Evolutionary conservation across 352 stramenopile species (phyloP).

Genomic region (Blastocystis sp.): DNA sequence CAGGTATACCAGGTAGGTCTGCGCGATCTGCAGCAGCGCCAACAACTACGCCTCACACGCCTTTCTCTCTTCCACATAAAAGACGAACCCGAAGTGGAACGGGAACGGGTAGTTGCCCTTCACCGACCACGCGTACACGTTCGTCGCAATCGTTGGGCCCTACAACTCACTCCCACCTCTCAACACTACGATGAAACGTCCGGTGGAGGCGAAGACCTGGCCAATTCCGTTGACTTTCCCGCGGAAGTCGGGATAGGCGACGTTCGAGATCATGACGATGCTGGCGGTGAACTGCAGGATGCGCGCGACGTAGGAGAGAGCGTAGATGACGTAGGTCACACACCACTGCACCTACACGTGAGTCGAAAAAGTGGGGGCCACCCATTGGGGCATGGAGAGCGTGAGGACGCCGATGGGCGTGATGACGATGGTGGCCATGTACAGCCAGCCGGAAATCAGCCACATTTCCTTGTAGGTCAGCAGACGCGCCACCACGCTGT

Average conservation of each 20-base stretch:
- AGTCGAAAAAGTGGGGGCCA: not conserved
- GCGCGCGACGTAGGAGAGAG: not conserved
- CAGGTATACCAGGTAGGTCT: constrained; percentile 2
- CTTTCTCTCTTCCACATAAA: constrained; percentile 4
- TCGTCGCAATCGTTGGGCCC: constrained; percentile 63
- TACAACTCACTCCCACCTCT: not conserved
- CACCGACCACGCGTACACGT: constrained; percentile 57
- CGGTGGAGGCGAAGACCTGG: constrained; percentile 56
- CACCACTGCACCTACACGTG: constrained; percentile 44
- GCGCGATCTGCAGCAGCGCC: constrained; percentile 27
- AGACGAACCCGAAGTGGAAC: constrained; percentile 54
- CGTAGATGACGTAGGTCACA: constrained; percentile 41
- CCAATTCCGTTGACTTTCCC: constrained; percentile 68
- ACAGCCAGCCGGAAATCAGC: constrained; percentile 24
- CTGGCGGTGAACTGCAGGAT: constrained; percentile 59
- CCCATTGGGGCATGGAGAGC: constrained; percentile 17
- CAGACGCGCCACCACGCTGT: constrained; percentile 33
- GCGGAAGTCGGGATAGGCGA: constrained; percentile 58
- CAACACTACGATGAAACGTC: constrained; percentile 57
- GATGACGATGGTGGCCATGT: constrained; percentile 47
- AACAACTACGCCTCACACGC: constrained; percentile 18
- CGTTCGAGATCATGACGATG: constrained; percentile 64
- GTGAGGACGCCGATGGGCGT: constrained; percentile 42
- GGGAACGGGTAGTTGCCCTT: constrained; percentile 26
- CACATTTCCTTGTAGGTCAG: constrained; percentile 56